A percentile compares a stretch with the other conserved stretches of the same genome.
phyloP scores from a whole-genome alignment of 2,329 filamentous ascomycete genomes.

The Hypocrella siamensis region DNA sequence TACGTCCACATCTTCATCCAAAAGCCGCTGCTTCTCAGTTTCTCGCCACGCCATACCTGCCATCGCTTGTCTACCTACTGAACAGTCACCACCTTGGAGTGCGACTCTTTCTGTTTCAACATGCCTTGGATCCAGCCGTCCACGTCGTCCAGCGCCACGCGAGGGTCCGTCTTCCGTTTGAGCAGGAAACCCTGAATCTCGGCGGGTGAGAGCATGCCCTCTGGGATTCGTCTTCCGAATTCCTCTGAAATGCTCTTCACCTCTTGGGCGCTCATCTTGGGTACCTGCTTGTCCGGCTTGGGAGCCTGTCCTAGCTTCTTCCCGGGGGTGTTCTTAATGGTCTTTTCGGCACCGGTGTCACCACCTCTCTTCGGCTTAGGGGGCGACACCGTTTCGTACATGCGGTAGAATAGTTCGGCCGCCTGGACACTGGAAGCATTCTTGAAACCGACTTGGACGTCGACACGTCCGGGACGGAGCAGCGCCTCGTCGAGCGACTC shows the following conservation, averaged over 20 bases:
- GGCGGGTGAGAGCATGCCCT: slow-evolving; percentile 38
- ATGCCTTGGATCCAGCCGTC: slow-evolving; percentile 36
- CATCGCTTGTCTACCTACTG: slow-evolving; percentile 12
- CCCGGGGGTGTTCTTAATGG: no score
- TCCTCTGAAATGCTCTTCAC: slow-evolving; percentile 26
- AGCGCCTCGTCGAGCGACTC: slow-evolving; percentile 60
- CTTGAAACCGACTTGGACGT: slow-evolving; percentile 50
- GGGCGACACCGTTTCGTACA: slow-evolving; percentile 31
- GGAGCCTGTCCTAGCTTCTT: no score
- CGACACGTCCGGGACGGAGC: slow-evolving; percentile 57
- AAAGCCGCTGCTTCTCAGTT: no score
- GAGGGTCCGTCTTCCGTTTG: slow-evolving; percentile 43
- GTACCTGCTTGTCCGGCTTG: no score
- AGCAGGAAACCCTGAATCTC: slow-evolving; percentile 51
- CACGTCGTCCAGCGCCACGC: slow-evolving; percentile 36
- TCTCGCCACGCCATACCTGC: neutral
- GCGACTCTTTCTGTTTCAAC: slow-evolving; percentile 31
- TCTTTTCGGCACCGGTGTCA: neutral
- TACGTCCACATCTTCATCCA: neutral
- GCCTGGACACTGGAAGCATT: slow-evolving; percentile 39
- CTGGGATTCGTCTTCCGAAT: slow-evolving; percentile 38
- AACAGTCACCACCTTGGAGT: slow-evolving; percentile 30
- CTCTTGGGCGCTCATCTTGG: slow-evolving; percentile 20
- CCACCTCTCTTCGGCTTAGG: slow-evolving; percentile 2
- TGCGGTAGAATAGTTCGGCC: slow-evolving; percentile 41